A percentile compares a stretch with the other conserved stretches of the same genome.
These are phyloP conservation scores for Cercospora zeae-maydis DNA, from an alignment of 2,329 filamentous ascomycete species.

Conservation along the genomic window DNA sequence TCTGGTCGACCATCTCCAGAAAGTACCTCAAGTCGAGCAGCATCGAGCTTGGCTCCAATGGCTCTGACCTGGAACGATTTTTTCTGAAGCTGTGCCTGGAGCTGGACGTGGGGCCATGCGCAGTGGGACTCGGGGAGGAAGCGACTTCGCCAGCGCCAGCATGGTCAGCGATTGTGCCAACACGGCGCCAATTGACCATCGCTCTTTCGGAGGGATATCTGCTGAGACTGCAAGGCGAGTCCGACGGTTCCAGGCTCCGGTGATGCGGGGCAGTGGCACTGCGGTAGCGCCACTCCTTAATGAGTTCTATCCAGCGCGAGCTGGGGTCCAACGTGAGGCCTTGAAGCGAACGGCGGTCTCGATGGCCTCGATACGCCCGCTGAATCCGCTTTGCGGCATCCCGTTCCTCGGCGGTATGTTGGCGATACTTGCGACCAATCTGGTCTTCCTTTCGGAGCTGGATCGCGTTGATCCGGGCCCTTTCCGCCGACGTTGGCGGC, in stretches of 20 bases:
- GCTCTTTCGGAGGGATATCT: conserved; percentile 34
- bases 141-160: conserved; percentile 68
- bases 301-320: conserved; percentile 66
- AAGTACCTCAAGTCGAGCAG: conserved; percentile 85
- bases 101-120: conserved; percentile 42
- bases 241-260: neutral
- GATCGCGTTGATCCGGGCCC: conserved; percentile 26
- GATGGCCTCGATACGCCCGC: conserved; percentile 73
- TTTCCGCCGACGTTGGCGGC: conserved; percentile 21
- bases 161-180: conserved; percentile 64
- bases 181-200: conserved; percentile 70
- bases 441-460: conserved; percentile 28
- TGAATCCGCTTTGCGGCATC: conserved; percentile 35
- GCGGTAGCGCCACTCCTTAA: conserved; percentile 30
- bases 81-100: conserved; percentile 43
- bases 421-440: conserved; percentile 27
- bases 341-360: conserved; percentile 64
- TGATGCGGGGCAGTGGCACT: conserved; percentile 26
- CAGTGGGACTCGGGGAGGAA: conserved; percentile 32
- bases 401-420: conserved; percentile 24
- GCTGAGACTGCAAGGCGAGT: neutral
- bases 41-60: conserved; percentile 55
- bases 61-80: conserved; percentile 45
- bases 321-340: conserved; percentile 66
- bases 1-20: conserved; percentile 65